Percentiles rank a stretch among this genome's conserved stretches.
Conservation (phyloP, 805 yeast genomes). For the Kluyveromyces starmeri region DNA sequence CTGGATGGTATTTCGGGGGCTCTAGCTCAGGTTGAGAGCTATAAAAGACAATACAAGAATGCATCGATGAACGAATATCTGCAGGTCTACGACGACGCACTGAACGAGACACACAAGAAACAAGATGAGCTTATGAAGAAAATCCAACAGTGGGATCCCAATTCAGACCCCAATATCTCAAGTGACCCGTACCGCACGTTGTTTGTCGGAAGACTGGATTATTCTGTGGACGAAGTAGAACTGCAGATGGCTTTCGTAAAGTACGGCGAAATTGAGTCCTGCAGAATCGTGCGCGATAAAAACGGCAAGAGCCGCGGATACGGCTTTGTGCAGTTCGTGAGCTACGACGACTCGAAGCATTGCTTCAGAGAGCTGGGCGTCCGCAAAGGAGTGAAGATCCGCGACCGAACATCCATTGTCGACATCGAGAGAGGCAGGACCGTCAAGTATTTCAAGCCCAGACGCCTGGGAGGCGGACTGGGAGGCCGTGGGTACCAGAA, state of each 20-base stretch:
- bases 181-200: conserved; percentile 70
- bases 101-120: conserved; percentile 11
- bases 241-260: conserved; percentile 49
- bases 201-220: conserved; percentile 67
- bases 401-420: conserved; percentile 49
- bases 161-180: conserved; percentile 43
- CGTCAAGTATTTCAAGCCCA: conserved; percentile 59
- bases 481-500: conserved; percentile 70
- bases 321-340: conserved; percentile 67
- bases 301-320: conserved; percentile 64
- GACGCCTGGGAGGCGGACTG: conserved; percentile 83
- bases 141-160: conserved; percentile 44
- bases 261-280: conserved; percentile 63
- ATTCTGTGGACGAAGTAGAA: conserved; percentile 56
- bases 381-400: conserved; percentile 40
- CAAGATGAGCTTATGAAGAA: conserved; percentile 31
- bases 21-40: conserved; percentile 13
- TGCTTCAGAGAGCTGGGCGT: conserved; percentile 49
- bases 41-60: conserved; percentile 25
- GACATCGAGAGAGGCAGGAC: conserved; percentile 67
- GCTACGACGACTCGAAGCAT: conserved; percentile 47
- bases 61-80: conserved; percentile 22
- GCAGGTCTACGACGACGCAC: conserved; percentile 20
- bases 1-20: not conserved
- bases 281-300: conserved; percentile 49